These are phyloP conservation scores for Lolium multiflorum DNA, from an alignment of 176 grass and related monocot genomes.

Conservation along the genomic window DNA sequence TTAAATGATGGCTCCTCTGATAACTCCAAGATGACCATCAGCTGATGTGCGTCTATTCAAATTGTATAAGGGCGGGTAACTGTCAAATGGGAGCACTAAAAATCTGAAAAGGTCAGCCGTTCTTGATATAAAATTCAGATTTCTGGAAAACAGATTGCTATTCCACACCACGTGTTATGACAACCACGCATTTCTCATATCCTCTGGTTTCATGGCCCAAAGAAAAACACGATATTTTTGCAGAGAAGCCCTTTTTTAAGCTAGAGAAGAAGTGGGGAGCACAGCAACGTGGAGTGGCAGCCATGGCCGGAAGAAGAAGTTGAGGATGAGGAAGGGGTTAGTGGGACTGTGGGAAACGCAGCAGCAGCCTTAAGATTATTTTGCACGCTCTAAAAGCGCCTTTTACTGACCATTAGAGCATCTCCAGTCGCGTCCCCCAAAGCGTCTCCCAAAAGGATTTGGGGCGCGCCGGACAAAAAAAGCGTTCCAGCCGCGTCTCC, in stretches of 20 bases:
- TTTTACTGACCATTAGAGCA: background rate
- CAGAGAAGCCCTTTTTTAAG: background rate
- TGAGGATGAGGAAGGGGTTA: background rate
- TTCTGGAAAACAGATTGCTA: background rate
- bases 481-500: too few species aligned
- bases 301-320: background rate
- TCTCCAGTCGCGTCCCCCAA: too few species aligned
- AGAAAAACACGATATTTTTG: too few species aligned
- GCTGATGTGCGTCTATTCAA: background rate
- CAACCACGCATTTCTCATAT: background rate
- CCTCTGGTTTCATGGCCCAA: background rate
- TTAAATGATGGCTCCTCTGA: background rate
- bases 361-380: background rate
- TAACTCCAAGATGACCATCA: background rate
- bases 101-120: background rate
- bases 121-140: background rate
- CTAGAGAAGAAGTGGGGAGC: background rate
- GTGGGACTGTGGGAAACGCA: background rate
- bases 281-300: background rate
- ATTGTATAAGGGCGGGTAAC: constrained; percentile 1
- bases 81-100: background rate
- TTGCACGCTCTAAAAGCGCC: background rate
- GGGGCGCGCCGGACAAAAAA: too few species aligned
- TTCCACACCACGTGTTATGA: constrained; percentile 17
- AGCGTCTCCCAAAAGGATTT: too few species aligned